Evolutionary conservation across 331 rosid species (phyloP).

Genomic region (Acacia pycnantha): DNA sequence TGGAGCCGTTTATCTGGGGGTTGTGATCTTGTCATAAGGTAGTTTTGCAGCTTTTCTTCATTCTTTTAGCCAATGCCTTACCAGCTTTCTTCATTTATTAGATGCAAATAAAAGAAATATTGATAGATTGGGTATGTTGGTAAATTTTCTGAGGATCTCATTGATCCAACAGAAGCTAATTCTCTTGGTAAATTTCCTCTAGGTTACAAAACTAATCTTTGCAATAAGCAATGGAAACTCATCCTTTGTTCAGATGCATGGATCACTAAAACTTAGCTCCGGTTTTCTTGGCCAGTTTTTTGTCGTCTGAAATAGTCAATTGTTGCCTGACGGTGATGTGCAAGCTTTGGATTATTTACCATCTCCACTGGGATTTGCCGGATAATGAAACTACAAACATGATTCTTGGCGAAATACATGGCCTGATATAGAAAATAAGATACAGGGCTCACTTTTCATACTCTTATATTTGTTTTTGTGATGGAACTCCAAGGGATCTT

Average conservation of each 20-base stretch:
- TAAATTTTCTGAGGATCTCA: neutral
- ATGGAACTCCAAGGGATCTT: neutral
- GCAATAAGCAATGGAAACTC: neutral
- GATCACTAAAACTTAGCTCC: neutral
- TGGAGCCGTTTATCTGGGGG: constrained; percentile 65
- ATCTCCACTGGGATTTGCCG: neutral
- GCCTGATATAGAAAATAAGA: neutral
- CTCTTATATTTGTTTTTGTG: neutral
- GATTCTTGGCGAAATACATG: neutral
- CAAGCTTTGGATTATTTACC: neutral
- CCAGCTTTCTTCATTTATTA: neutral
- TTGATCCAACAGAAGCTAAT: neutral
- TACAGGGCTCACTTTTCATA: neutral
- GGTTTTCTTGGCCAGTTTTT: neutral
- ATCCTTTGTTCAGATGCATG: neutral
- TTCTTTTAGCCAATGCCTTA: neutral
- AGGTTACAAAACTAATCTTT: neutral
- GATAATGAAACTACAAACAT: neutral
- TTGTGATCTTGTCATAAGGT: constrained; percentile 75
- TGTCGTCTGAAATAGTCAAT: neutral
- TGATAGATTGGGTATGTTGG: neutral
- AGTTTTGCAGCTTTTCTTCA: constrained; percentile 6
- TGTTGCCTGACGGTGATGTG: neutral
- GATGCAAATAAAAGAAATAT: neutral
- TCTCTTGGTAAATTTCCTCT: neutral